phyloP scores from a whole-genome alignment of 129 eudicot genomes.

The Smallanthus sonchifolius region DNA sequence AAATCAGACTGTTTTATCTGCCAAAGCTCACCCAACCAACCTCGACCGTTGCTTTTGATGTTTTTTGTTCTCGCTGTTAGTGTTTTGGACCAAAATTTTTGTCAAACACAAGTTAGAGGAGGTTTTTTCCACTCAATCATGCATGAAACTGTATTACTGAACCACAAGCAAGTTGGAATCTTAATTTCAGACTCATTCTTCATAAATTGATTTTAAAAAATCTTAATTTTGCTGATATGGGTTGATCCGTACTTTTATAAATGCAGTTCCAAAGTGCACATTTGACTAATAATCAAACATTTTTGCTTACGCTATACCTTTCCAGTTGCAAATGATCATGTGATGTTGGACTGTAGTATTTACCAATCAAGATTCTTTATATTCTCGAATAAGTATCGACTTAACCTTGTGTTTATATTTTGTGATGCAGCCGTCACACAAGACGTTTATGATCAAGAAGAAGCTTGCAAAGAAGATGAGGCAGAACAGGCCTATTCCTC shows the following conservation, averaged over 20 bases:
- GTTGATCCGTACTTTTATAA: neutral
- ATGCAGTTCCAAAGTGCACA: neutral
- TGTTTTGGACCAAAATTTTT: neutral
- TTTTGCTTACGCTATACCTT: neutral
- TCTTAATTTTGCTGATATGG: neutral
- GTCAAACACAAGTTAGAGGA: neutral
- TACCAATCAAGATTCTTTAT: neutral
- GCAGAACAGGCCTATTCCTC: conserved; percentile 87
- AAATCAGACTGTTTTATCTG: neutral
- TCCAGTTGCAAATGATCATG: neutral
- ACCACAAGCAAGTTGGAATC: neutral
- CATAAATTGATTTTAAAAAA: neutral
- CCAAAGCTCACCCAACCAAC: neutral
- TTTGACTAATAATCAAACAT: neutral
- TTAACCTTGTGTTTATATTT: neutral
- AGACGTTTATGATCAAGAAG: conserved; percentile 84
- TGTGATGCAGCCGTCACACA: conserved; percentile 76
- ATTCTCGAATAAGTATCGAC: neutral
- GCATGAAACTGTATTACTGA: neutral
- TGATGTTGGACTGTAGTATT: neutral
- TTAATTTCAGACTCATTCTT: neutral
- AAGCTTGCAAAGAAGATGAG: conserved; percentile 90
- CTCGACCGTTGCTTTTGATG: neutral
- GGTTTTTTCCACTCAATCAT: neutral
- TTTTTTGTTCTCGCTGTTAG: neutral